Evolutionary conservation across 1,139 yeast species (phyloP), one percentile per base, ranked within the genome.

Genomic region (Geotrichum aggregatum): DNA sequence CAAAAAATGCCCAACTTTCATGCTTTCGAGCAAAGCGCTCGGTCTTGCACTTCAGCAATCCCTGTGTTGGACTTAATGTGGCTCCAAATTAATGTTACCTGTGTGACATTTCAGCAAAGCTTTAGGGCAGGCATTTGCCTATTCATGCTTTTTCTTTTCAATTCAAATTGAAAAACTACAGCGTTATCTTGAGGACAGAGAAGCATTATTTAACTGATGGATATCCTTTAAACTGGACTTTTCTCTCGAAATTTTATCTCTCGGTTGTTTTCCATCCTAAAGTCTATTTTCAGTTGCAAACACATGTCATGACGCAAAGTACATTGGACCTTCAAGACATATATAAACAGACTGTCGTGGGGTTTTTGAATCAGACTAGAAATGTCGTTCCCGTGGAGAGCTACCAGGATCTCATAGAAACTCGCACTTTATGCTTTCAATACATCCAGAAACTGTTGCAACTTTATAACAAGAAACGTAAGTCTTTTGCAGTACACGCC

Each of bases 401-500:
- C 31, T 19, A 34, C 22, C 48, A 44, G 18, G 48, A 44, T 21
- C 34, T 44, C 8, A 24, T 35, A n/a, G 33, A 35, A 6, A 44
- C 48, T 19, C 48, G 48, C 24, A 6, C 41, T 4, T 19, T 35
- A 21, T 44, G 48, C 14, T 44, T 44, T 14, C 14, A 18, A n/a
- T 35, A 44, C 18, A 35, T 44, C 11, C 48, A 36, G 8, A 44
- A 44, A 24, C 42, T 44, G n/a, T 10, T 44, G n/a, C 30, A 44
- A 31, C 22, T 44, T 10, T 36, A 35, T 22, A 35, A n/a, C 22
- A 14, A 18, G 11, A 35, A 35, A n/a, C 24, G 44, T 40, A 10
- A 40, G 44, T 22, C n/a, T 11, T 8, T 36, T 36, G 6, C 4
- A 18, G 24, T 18, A 16, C 18, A 11, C 7, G 16, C 22, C 19